Evolutionary conservation across 139 green algal species (phyloP).

Genomic region (Eudorina sp.): DNA sequence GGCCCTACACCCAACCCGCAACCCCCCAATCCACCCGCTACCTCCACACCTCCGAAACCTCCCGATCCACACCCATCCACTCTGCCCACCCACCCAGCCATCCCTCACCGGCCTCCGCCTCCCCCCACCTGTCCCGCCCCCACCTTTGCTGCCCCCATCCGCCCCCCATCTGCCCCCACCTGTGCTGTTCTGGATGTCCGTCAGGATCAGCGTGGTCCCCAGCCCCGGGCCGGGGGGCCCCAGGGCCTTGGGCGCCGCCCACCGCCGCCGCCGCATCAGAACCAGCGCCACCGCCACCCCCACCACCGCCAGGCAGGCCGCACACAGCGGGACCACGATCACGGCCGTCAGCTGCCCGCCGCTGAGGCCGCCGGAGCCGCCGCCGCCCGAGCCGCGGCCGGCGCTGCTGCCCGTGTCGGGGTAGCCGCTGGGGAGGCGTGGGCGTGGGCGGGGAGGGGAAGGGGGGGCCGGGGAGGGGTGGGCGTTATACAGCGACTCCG

Average conservation of each 20-base stretch:
- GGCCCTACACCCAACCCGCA: no score
- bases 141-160: slow-evolving; percentile 15
- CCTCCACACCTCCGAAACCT: no score
- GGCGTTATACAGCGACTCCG: no score
- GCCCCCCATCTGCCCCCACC: not conserved
- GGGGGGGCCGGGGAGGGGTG: no score
- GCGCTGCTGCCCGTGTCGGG: no score
- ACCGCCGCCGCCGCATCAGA: not conserved
- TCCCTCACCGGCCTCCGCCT: not conserved
- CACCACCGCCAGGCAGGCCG: not conserved
- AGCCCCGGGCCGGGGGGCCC: not conserved
- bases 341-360: not conserved
- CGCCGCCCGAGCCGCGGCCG: not conserved
- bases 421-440: no score
- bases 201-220: slow-evolving; percentile 12
- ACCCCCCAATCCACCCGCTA: no score
- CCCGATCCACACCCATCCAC: no score
- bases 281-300: not conserved
- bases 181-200: slow-evolving; percentile 38
- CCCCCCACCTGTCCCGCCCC: not conserved
- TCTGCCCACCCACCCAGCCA: not conserved
- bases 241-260: not conserved
- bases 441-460: no score
- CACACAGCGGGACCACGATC: not conserved
- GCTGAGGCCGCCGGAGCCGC: not conserved